Base-by-base conservation (phyloP, 495 filamentous ascomycete genomes). In the Xylaria palmicola region DNA sequence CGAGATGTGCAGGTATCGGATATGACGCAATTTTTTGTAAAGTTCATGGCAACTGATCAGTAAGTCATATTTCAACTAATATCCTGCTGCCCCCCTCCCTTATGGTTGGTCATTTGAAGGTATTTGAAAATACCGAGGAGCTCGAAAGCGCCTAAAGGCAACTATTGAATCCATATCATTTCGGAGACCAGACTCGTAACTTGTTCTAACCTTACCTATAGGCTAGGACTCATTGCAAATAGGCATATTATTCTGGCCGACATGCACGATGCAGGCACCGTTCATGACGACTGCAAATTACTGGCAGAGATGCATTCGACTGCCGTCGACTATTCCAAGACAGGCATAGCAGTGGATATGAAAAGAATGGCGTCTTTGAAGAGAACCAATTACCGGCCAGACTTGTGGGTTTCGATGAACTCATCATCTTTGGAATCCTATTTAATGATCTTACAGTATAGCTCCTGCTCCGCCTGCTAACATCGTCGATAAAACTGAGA, bases 261-360 rank as follows among this genome's bases (percentile, higher is more conserved):
- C 69, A 78, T 83, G 60, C 68, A 71, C 27, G n/a, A 44, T 0
- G 20, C 55, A 0, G 91, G 91, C 0, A 86, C 88, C 0, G 69
- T 75, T 0, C 71, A 89, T 59, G 59, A 63, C 0, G 76, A 84
- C 30, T 93, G 90, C 56, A 70, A 85, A 15, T 73, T 71, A 12
- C 76, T 95, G 1, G 90, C 91, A 3, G 77, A 83, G 54, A 71
- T 94, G 67, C 86, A 88, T 55, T 94, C 90, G 0, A 86, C 79
- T 0, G 90, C 89, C 0, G 91, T 96, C 1, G 91, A 96, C 70
- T 96, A 88, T 63, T 89, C 86, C 1, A 94, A 96, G 68, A 86
- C 88, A 0, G 91, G 91, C 0, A 83, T 85, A 27, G 80, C 87
- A 0, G 90, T 92, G 17, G 68, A 79, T 53, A 29, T 76, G n/a